A percentile compares a stretch with the other conserved stretches of the same genome.
These are phyloP conservation scores for Tetradesmus lagerheimii DNA, from an alignment of 139 green algal genomes.

Conservation along the genomic window DNA sequence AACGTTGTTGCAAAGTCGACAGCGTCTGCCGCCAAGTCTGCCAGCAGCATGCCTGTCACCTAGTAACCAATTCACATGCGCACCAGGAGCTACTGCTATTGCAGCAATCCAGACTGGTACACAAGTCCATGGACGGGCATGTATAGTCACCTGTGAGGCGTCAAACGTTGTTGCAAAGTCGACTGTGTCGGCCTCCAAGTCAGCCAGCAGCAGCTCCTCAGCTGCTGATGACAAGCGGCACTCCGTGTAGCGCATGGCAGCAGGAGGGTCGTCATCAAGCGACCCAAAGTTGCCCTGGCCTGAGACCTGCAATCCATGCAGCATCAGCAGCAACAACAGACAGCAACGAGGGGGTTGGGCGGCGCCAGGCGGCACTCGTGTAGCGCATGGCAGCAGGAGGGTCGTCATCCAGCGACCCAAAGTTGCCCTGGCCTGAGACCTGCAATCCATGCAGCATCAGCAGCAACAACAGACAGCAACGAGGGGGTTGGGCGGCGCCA, in stretches of 20 bases:
- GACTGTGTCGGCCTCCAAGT: slow-evolving; percentile 89
- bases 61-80: too few species aligned
- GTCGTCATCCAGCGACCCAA: slow-evolving; percentile 96
- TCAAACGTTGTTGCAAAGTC: slow-evolving; percentile 91
- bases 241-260: slow-evolving; percentile 95
- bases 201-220: slow-evolving; percentile 82
- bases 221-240: slow-evolving; percentile 71
- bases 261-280: slow-evolving; percentile 94
- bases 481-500: slow-evolving; percentile 27
- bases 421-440: slow-evolving; percentile 98
- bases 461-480: too few species aligned
- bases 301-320: slow-evolving; percentile 71
- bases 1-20: slow-evolving; percentile 91
- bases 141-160: too few species aligned
- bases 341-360: too few species aligned
- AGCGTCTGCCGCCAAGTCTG: slow-evolving; percentile 85
- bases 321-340: too few species aligned
- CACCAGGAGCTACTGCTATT: too few species aligned
- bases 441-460: slow-evolving; percentile 33
- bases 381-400: slow-evolving; percentile 96
- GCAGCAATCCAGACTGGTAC: too few species aligned
- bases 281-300: slow-evolving; percentile 99
- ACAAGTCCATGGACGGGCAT: too few species aligned
- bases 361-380: slow-evolving; percentile 76
- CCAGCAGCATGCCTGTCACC: too few species aligned